Percentiles rank a stretch among this genome's conserved stretches.
Conservation (phyloP, 495 filamentous ascomycete genomes). For the Hamigera avellanea region DNA sequence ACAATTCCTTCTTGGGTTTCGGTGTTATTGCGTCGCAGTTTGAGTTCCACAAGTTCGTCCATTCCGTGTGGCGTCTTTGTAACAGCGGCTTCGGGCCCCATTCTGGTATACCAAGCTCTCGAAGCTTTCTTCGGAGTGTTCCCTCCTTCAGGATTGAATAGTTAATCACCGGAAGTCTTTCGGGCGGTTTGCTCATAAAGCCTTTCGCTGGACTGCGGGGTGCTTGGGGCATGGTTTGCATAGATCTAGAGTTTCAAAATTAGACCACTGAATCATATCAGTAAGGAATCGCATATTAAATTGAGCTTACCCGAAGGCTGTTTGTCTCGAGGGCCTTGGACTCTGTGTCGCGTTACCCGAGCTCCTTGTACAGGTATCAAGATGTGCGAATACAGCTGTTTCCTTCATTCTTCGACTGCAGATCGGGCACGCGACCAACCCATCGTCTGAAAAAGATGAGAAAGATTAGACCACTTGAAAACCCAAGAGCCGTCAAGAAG, state of each 20-base stretch:
- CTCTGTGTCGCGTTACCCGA: no score
- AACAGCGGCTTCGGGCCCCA: conserved; percentile 53
- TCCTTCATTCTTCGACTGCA: conserved; percentile 69
- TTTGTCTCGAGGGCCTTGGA: conserved; percentile 7
- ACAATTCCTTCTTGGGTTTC: conserved; percentile 54
- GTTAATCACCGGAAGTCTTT: conserved; percentile 63
- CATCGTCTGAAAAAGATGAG: conserved; percentile 46
- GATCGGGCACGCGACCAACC: conserved; percentile 70
- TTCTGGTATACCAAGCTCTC: conserved; percentile 70
- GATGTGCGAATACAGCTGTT: conserved; percentile 58
- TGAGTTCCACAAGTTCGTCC: conserved; percentile 92
- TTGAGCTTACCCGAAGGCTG: conserved; percentile 19
- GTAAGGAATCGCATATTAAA: not conserved
- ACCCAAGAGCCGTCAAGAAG: not conserved
- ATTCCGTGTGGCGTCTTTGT: conserved; percentile 77
- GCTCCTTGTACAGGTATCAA: conserved; percentile 48
- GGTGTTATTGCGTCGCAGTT: conserved; percentile 78
- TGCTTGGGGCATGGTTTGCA: conserved; percentile 4
- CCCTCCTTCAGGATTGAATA: conserved; percentile 73
- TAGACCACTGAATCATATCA: no score
- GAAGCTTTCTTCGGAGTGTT: conserved; percentile 65
- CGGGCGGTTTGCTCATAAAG: conserved; percentile 22
- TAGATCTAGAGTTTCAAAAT: no score
- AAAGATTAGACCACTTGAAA: conserved; percentile 13
- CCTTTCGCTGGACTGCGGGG: conserved; percentile 4